phyloP scores from a whole-genome alignment of 2,329 filamentous ascomycete species.

The Juglanconis oblonga region DNA sequence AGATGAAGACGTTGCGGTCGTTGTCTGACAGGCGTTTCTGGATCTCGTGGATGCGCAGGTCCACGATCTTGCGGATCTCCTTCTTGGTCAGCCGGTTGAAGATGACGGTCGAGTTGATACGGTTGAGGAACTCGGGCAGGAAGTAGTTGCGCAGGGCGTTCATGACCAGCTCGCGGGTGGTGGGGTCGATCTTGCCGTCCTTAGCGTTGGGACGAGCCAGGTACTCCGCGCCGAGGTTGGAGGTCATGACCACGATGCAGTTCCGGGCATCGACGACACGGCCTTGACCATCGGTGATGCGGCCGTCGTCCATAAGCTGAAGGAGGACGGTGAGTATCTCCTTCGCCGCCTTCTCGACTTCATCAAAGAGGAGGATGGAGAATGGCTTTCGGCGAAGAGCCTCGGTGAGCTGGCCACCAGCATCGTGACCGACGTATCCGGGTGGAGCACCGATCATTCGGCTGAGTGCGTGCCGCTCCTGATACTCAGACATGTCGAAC shows the following conservation, averaged over 20 bases:
- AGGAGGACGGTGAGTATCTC: constrained; percentile 94
- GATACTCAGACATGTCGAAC: constrained; percentile 99
- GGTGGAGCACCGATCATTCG: constrained; percentile 98
- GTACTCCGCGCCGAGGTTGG: constrained; percentile 92
- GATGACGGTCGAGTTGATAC: constrained; percentile 93
- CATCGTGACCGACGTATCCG: constrained; percentile 94
- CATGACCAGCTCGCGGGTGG: constrained; percentile 87
- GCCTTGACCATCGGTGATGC: constrained; percentile 97
- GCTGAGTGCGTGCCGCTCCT: constrained; percentile 91
- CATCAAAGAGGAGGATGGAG: constrained; percentile 96
- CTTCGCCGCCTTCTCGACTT: constrained; percentile 98
- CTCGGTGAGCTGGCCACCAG: constrained; percentile 93
- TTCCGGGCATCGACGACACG: constrained; percentile 92
- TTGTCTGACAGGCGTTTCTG: constrained; percentile 88
- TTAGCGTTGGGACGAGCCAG: constrained; percentile 75
- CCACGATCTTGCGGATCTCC: constrained; percentile 95
- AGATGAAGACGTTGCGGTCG: constrained; percentile 78
- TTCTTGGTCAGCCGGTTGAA: constrained; percentile 91
- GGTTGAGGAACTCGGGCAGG: constrained; percentile 96
- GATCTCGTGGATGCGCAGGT: constrained; percentile 82
- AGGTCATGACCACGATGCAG: constrained; percentile 99
- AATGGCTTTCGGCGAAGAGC: constrained; percentile 91
- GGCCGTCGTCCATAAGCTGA: constrained; percentile 99
- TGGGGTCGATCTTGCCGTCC: constrained; percentile 81
- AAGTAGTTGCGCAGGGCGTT: constrained; percentile 90